Percentiles rank a stretch among this genome's conserved stretches.
Evolutionary conservation across 208 protist genomes (phyloP).

Genomic region (Acanthamoeba castellanii): DNA sequence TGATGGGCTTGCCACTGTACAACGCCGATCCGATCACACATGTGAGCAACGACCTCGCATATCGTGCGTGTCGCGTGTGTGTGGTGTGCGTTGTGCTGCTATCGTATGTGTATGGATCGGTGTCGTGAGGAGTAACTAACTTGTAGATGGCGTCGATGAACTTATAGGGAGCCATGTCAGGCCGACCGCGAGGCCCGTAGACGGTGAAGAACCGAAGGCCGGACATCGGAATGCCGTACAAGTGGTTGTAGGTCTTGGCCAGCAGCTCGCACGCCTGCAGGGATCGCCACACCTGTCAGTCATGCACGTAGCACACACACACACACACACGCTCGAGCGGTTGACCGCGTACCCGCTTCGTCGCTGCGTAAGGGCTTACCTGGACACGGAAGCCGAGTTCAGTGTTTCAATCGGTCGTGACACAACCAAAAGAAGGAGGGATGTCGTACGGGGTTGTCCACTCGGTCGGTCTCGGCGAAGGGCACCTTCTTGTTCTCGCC

Average conservation of each 20-base stretch:
- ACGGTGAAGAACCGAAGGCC: constrained; percentile 74
- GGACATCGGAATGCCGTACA: constrained; percentile 72
- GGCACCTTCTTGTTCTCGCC: constrained; percentile 68
- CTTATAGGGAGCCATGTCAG: constrained; percentile 74
- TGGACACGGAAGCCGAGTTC: background rate
- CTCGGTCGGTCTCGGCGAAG: constrained; percentile 70
- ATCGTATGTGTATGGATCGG: too few species aligned
- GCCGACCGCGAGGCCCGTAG: constrained; percentile 65
- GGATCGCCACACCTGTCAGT: background rate
- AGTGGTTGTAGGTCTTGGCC: constrained; percentile 71
- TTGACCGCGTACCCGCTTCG: constrained; percentile 53
- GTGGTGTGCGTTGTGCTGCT: background rate
- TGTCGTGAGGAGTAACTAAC: background rate
- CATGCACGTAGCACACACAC: background rate
- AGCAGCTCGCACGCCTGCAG: constrained; percentile 64
- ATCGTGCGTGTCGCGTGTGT: background rate
- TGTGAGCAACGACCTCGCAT: background rate
- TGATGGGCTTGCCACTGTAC: constrained; percentile 58
- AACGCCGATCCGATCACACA: background rate
- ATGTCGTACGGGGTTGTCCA: constrained; percentile 50
- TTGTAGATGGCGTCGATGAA: constrained; percentile 65
- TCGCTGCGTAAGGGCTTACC: constrained; percentile 74
- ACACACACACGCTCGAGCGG: background rate
- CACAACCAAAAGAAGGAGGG: background rate
- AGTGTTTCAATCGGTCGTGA: background rate